These are phyloP conservation scores for Amorphotheca resinae DNA, from an alignment of 495 filamentous ascomycete genomes.

Conservation along the genomic window DNA sequence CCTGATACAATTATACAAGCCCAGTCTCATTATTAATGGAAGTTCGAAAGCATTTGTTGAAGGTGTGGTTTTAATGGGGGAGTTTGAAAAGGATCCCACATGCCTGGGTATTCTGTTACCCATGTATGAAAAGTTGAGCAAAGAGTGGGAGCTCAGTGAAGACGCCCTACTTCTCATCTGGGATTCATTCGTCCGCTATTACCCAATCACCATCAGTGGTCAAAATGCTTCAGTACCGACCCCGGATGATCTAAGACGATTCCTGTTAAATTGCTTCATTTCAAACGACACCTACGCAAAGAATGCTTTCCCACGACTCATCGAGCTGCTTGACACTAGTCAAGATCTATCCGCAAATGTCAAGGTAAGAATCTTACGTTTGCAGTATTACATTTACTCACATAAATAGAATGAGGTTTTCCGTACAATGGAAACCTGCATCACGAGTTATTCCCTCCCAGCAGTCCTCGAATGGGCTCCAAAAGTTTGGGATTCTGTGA, in stretches of 20 bases:
- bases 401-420: conserved; percentile 34
- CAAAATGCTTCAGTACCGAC: conserved; percentile 27
- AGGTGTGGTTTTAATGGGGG: conserved; percentile 8
- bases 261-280: conserved; percentile 34
- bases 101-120: conserved; percentile 38
- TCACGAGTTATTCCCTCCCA: conserved; percentile 28
- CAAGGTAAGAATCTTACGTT: conserved; percentile 12
- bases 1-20: conserved; percentile 21
- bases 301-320: conserved; percentile 31
- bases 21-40: conserved; percentile 4
- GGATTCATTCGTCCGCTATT: conserved; percentile 36
- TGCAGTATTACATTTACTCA: too few relatives aligned
- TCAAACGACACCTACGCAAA: conserved; percentile 28
- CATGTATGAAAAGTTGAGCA: conserved; percentile 26
- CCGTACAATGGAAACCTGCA: conserved; percentile 33
- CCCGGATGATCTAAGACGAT: conserved; percentile 34
- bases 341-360: conserved; percentile 37
- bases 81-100: conserved; percentile 33
- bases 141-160: conserved; percentile 19
- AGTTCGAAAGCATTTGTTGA: conserved; percentile 5
- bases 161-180: conserved; percentile 1
- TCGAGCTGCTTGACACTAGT: conserved; percentile 32
- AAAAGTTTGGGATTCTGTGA: conserved; percentile 40
- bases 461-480: conserved; percentile 28
- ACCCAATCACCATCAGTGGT: conserved; percentile 34